Base-by-base conservation (phyloP, 495 filamentous ascomycete genomes). In the Xylaria cubensis region DNA sequence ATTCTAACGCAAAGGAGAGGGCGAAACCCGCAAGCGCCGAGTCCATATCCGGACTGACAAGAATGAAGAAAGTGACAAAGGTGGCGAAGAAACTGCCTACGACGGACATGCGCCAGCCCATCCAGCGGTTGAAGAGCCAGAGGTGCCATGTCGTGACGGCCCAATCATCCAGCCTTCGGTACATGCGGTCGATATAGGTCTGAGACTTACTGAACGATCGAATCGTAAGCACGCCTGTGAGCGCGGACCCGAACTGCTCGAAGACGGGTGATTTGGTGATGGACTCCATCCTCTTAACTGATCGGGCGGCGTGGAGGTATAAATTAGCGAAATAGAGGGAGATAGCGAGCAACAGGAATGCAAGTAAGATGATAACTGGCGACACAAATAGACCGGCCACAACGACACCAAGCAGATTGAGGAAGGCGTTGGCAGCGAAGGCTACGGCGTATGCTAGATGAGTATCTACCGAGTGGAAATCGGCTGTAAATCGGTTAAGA, bases 11-110 rank as follows among this genome's bases (percentile, higher is more conserved):
- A 71, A 90, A 92, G 53, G 78, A 81, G 51, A 94, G 80, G 13
- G 93, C 92, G 72, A 97, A 97, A 0, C 94, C 94, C 12, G 94
- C 94, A 24, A 96, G 84, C 0, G 92, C 85, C 4, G 93, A 90
- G 50, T 92, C 90, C 64, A 95, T 92, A 12, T 81, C 82, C 0
- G 88, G 88, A 0, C 87, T 82, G 9, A 88, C 77, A 21, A 94
- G 83, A 36, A 95, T 89, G 4, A 93, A 80, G 4, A 83, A 83
- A 0, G 92, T 89, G 3, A 94, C 90, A 36, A 91, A 78, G 19
- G 82, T 79, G 12, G 91, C 85, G 74, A 96, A 96, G 36, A 93
- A 77, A 3, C 91, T 90, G 7, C 93, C 93, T 12, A 94, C 82
- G 3, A 92, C 67, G 12, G 87, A 82, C 89, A 94, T 91, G 24